phyloP scores from a whole-genome alignment of 1,139 yeast genomes.

The Taiozyma sp. region DNA sequence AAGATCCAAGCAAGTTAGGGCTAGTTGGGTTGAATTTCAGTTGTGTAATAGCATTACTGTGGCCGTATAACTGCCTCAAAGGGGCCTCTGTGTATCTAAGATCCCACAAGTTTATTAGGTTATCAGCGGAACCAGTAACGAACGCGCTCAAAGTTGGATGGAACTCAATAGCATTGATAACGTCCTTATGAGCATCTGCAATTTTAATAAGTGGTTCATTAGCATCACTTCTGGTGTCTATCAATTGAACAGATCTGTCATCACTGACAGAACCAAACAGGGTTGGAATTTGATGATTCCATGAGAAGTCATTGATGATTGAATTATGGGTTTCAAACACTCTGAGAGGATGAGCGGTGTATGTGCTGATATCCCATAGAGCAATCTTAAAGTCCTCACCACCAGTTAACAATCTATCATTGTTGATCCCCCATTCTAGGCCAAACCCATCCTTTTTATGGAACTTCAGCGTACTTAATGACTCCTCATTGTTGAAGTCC shows the following conservation, averaged over 20 bases:
- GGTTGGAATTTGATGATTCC: conserved; percentile 41
- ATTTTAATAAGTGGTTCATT: conserved; percentile 23
- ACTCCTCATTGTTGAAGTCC: conserved; percentile 23
- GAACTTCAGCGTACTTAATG: conserved; percentile 38
- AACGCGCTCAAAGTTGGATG: conserved; percentile 49
- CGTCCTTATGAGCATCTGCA: conserved; percentile 34
- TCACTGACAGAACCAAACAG: conserved; percentile 73
- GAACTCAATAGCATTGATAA: conserved; percentile 56
- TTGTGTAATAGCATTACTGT: conserved; percentile 54
- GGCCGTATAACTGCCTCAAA: conserved; percentile 36
- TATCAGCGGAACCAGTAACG: conserved; percentile 62
- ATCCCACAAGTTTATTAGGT: conserved; percentile 58
- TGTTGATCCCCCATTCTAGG: conserved; percentile 54
- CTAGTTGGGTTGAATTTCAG: conserved; percentile 66
- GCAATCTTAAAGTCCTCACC: conserved; percentile 66
- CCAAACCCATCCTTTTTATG: conserved; percentile 70
- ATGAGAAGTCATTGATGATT: conserved; percentile 52
- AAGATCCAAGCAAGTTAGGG: conserved; percentile 57
- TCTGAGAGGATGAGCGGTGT: conserved; percentile 37
- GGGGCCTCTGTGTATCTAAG: conserved; percentile 38
- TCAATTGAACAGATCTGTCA: conserved; percentile 57
- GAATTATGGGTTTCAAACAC: conserved; percentile 44
- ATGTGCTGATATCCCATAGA: conserved; percentile 53
- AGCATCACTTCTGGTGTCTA: conserved; percentile 43
- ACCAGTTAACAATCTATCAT: conserved; percentile 53